These are phyloP conservation scores for Candida namnaoensis DNA, from an alignment of 805 yeast genomes.

Conservation along the genomic window DNA sequence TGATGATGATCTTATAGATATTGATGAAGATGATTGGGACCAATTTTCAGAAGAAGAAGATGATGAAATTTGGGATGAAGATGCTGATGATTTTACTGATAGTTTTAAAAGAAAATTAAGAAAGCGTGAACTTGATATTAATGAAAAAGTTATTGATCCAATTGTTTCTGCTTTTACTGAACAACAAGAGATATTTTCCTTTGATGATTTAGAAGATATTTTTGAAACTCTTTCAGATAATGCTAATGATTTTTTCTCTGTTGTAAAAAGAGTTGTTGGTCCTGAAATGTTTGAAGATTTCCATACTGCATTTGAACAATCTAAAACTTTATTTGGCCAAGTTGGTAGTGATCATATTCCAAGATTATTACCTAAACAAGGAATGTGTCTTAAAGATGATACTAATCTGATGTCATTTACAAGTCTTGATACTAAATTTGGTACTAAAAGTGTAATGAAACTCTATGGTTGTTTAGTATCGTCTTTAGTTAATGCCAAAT, in stretches of 20 bases:
- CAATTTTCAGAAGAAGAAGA: too few species aligned
- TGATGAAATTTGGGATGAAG: too few species aligned
- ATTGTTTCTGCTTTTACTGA: not conserved
- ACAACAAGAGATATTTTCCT: not conserved
- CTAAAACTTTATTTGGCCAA: not conserved
- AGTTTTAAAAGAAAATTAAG: too few species aligned
- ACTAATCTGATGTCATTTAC: not conserved
- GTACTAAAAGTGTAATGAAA: slow-evolving; percentile 1
- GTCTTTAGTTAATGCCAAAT: not conserved
- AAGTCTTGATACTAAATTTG: not conserved
- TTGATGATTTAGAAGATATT: slow-evolving; percentile 4
- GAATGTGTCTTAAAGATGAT: slow-evolving; percentile 2
- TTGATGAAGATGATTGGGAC: too few species aligned
- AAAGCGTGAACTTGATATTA: too few species aligned
- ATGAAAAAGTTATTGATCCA: too few species aligned
- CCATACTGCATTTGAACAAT: slow-evolving; percentile 5
- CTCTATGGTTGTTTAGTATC: slow-evolving; percentile 4
- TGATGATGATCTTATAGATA: not conserved
- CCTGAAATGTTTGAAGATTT: slow-evolving; percentile 1
- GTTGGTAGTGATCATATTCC: too few species aligned
- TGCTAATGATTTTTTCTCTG: slow-evolving; percentile 1
- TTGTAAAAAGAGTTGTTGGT: slow-evolving; percentile 3
- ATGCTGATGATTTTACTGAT: too few species aligned
- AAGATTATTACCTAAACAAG: not conserved
- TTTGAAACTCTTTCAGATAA: slow-evolving; percentile 2